Conservation (phyloP, 192 early-diverging fungal genomes). For the Backusella macrospora region DNA sequence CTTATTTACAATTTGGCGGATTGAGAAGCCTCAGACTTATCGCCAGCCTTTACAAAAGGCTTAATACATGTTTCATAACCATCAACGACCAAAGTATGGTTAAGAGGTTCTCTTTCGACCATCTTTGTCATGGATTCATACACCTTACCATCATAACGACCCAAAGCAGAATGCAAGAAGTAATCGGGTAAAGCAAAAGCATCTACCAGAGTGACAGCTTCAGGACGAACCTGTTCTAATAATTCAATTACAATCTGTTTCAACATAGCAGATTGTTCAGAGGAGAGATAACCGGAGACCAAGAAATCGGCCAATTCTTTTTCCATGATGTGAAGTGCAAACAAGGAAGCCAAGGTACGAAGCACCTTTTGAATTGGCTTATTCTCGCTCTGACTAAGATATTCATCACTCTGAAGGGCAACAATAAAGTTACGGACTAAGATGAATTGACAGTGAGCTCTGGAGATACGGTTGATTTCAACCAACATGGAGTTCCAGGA, state of each 20-base stretch:
- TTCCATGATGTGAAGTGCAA: slow-evolving; percentile 69
- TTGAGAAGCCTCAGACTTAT: slow-evolving; percentile 19
- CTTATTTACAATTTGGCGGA: slow-evolving; percentile 31
- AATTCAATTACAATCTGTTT: slow-evolving; percentile 52
- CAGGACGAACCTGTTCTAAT: slow-evolving; percentile 67
- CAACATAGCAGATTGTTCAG: slow-evolving; percentile 53
- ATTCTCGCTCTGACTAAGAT: slow-evolving; percentile 39
- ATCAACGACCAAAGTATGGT: slow-evolving; percentile 60
- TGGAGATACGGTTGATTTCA: slow-evolving; percentile 70
- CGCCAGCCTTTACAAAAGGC: slow-evolving; percentile 33
- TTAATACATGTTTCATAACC: slow-evolving; percentile 57
- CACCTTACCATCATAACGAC: slow-evolving; percentile 74
- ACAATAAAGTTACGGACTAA: slow-evolving; percentile 74
- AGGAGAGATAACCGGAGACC: slow-evolving; percentile 55
- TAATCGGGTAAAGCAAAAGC: slow-evolving; percentile 79
- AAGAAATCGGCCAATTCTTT: slow-evolving; percentile 70
- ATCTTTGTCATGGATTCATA: slow-evolving; percentile 78
- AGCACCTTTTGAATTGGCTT: slow-evolving; percentile 49
- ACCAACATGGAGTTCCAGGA: slow-evolving; percentile 79
- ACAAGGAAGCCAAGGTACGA: slow-evolving; percentile 45
- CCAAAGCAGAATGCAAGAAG: slow-evolving; percentile 76
- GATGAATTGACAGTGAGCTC: slow-evolving; percentile 80
- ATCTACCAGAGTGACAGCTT: slow-evolving; percentile 82
- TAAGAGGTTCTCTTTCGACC: slow-evolving; percentile 78
- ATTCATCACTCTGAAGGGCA: slow-evolving; percentile 51